Evolutionary conservation across 306 rosid genomes (phyloP), one percentile per base, ranked within the genome.

Genomic region (Corylus avellana): DNA sequence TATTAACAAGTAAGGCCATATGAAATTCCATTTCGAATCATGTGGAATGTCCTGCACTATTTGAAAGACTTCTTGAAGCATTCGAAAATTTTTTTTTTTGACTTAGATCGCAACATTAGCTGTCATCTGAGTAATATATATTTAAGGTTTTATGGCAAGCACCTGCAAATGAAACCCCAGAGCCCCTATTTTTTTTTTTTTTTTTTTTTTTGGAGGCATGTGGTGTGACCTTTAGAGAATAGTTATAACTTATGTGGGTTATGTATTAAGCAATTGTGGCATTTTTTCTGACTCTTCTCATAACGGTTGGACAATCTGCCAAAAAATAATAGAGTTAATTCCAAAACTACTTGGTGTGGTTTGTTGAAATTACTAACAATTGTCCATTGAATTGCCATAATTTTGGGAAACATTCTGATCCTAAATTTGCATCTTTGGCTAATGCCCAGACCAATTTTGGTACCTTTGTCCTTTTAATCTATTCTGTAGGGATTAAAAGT

Each of bases 1-100:
- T 79, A 96, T 96, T 83, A 96, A 96, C 85, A 96, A 96, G 99
- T 96, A 96, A 88, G 95, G 50, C 77, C 79, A 37, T 80, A 70
- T 80, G 62, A 76, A 67, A 61, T 72, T 71, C 46, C 77, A 49
- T 70, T 6, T 71, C 62, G 12, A 6, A 47, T n/a, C 46, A 1
- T 72, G 76, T 74, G 74, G 59, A 17, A 53, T 78, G 39, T 75
- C 14, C 74, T 47, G 58, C 62, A 47, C 37, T 42, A 70, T 73
- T 17, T 50, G 75, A 69, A 73, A 16, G 66, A 61, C 22, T 73
- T 37, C 55, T 51, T 12, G 39, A 68, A 59, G 79, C 82, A 29
- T 66, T 14, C 70, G 27, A 22, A 22, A 22, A 10, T 4, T 27
- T 51, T 78, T 70, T 22, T 22, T 22, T 22, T 84, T 18, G 56